Evolutionary conservation across 2,329 filamentous ascomycete genomes (phyloP), one percentile per base, ranked within the genome.

Genomic region (Madurella fahalii): DNA sequence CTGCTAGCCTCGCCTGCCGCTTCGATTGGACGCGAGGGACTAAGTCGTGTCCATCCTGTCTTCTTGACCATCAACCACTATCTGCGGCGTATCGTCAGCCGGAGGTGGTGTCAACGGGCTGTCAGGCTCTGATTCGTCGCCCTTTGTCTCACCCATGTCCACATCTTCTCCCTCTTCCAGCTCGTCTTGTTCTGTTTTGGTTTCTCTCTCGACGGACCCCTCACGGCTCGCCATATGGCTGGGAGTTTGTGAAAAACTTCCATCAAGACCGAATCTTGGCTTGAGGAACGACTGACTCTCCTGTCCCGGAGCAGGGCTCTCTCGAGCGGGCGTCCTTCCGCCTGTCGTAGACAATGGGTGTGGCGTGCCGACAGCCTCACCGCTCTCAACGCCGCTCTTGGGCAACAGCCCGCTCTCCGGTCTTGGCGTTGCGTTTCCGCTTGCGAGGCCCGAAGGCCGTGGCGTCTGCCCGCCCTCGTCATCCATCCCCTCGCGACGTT

Each of bases 401-500:
- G 61, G 51, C 2, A 54, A 45, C 15, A 62, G 17, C 25, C 74
- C 72, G 18, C 70, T 74, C n/a, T 78, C 77, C 1, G 75, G 74
- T 34, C 70, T 69, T 2, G 77, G 78, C 34, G 78, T 80, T n/a
- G 70, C 74, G 53, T 81, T 79, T 8, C 74, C 77, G 53, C 77
- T 81, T 2, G 70, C 71, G 20, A 75, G 74, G 17, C 76, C 80
- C 32, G 50, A 53, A 5, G 74, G 73, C 50, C 74, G 67, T 2
- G 81, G 79, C 39, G 78, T 83, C 43, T 75, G 73, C 11, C 75
- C 79, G 2, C 47, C 57, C 0, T 84, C 85, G 60, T 84, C 84
- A 53, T 83, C 81, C 83, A 90, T 90, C 31, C 90, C 90, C 70
- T 95, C 90, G 52, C 90, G 82, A 41, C 90, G 79, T 72, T 96